phyloP scores from a whole-genome alignment of 2,329 filamentous ascomycete genomes.

The Myriangium duriaei region DNA sequence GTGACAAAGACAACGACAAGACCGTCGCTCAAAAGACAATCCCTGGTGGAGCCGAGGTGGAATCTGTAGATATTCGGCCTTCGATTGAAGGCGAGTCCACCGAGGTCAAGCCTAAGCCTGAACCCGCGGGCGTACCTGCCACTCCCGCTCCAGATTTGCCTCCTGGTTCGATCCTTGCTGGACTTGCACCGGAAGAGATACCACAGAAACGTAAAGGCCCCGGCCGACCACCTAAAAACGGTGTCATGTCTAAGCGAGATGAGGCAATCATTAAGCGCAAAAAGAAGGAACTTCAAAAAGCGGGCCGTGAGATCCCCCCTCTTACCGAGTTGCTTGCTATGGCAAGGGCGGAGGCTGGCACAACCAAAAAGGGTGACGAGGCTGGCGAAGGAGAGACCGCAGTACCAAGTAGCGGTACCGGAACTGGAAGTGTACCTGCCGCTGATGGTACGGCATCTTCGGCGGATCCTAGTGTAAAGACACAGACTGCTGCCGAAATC shows the following conservation, averaged over 20 bases:
- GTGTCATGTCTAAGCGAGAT: conserved; percentile 70
- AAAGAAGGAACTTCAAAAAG: conserved; percentile 24
- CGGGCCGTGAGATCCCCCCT: conserved; percentile 18
- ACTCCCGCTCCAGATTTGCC: conserved; percentile 11
- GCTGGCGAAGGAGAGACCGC: conserved; percentile 11
- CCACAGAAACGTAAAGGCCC: conserved; percentile 60
- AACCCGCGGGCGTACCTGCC: conserved; percentile 9
- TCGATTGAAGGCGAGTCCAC: conserved; percentile 9
- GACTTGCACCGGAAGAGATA: conserved; percentile 23
- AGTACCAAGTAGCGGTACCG: conserved; percentile 1
- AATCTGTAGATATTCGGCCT: conserved; percentile 10
- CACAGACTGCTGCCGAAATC: conserved; percentile 11
- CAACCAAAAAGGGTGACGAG: conserved; percentile 15
- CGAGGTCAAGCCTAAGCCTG: conserved; percentile 7
- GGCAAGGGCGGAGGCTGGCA: conserved; percentile 20
- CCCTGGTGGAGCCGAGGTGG: conserved; percentile 7
- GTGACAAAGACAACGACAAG: conserved; percentile 8
- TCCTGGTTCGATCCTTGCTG: conserved; percentile 21
- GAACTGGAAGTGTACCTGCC: neutral
- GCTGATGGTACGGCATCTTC: neutral
- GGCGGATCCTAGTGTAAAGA: conserved; percentile 1
- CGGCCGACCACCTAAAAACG: conserved; percentile 71
- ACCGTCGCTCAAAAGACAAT: conserved; percentile 7
- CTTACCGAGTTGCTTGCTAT: conserved; percentile 20
- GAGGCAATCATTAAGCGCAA: conserved; percentile 22